Evolutionary conservation across 2,329 filamentous ascomycete genomes (phyloP).

Genomic region (Beauveria asiatica): DNA sequence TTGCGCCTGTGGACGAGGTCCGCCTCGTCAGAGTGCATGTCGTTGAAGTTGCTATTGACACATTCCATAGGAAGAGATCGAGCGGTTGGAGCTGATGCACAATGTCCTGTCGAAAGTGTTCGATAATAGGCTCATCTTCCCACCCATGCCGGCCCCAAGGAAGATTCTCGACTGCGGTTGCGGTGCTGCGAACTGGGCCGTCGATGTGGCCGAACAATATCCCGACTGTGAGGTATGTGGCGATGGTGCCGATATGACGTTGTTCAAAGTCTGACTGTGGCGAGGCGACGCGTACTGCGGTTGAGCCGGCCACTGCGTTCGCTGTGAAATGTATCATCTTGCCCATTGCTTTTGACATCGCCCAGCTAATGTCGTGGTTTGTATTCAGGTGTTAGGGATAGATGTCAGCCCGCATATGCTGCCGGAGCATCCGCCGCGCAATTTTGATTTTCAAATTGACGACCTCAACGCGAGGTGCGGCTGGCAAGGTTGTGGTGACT

Average conservation of each 20-base stretch:
- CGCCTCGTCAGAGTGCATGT: slow-evolving; percentile 15
- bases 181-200: slow-evolving; percentile 62
- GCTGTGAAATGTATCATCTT: background rate
- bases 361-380: background rate
- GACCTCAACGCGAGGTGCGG: slow-evolving; percentile 57
- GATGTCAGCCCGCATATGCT: slow-evolving; percentile 65
- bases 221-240: slow-evolving; percentile 54
- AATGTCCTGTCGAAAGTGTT: slow-evolving; percentile 54
- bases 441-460: slow-evolving; percentile 64
- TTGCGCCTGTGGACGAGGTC: slow-evolving; percentile 65
- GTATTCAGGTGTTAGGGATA: slow-evolving; percentile 56
- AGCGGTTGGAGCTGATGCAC: slow-evolving; percentile 57
- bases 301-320: background rate
- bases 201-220: slow-evolving; percentile 56
- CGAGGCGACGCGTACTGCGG: no score
- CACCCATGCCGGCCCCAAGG: slow-evolving; percentile 48
- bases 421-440: slow-evolving; percentile 54
- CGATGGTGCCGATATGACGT: background rate
- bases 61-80: slow-evolving; percentile 51
- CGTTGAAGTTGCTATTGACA: slow-evolving; percentile 11
- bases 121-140: slow-evolving; percentile 60
- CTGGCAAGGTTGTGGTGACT: background rate
- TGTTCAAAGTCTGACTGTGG: background rate
- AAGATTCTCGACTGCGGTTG: slow-evolving; percentile 65
- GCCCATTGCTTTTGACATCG: background rate